Percentiles rank a stretch among this genome's conserved stretches.
Evolutionary conservation across 2,329 filamentous ascomycete genomes (phyloP).

Genomic region (Cyanodermella asteris): DNA sequence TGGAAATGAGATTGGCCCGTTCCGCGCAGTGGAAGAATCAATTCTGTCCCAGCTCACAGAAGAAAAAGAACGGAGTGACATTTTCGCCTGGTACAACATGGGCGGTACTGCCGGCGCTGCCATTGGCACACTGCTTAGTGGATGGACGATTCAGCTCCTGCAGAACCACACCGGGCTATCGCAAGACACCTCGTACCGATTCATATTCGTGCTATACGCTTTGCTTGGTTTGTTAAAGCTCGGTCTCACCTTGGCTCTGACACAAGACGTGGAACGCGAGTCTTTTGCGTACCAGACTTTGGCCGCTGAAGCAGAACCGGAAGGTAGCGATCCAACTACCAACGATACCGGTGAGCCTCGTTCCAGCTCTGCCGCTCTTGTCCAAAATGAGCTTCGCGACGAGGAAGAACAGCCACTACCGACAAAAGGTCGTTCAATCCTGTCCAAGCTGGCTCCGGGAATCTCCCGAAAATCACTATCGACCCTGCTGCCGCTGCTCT

Average conservation of each 20-base stretch:
- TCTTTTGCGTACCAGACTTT: conserved; percentile 8
- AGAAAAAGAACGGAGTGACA: conserved; percentile 25
- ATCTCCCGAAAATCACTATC: conserved; percentile 34
- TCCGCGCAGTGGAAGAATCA: conserved; percentile 11
- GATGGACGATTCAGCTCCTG: conserved; percentile 35
- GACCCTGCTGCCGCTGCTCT: conserved; percentile 38
- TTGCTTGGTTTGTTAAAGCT: conserved; percentile 35
- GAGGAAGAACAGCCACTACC: conserved; percentile 7
- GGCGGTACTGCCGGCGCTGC: conserved; percentile 38
- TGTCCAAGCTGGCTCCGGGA: conserved; percentile 28
- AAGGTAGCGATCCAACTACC: conserved; percentile 5
- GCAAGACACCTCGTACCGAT: conserved; percentile 27
- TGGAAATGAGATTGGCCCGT: conserved; percentile 9
- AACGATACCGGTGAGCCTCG: conserved; percentile 17
- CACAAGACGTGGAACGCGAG: conserved; percentile 22
- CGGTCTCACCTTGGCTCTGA: conserved; percentile 28
- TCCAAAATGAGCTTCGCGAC: conserved; percentile 13
- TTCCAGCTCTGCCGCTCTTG: conserved; percentile 13
- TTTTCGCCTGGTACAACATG: conserved; percentile 41
- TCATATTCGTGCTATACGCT: conserved; percentile 37
- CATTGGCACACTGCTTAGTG: conserved; percentile 34
- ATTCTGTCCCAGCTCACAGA: conserved; percentile 34
- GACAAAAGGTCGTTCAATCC: conserved; percentile 11
- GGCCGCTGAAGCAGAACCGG: conserved; percentile 6
- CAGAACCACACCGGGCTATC: conserved; percentile 22